Base-by-base conservation (phyloP, 441 rosid genomes). In the Gossypium gossypioides region DNA sequence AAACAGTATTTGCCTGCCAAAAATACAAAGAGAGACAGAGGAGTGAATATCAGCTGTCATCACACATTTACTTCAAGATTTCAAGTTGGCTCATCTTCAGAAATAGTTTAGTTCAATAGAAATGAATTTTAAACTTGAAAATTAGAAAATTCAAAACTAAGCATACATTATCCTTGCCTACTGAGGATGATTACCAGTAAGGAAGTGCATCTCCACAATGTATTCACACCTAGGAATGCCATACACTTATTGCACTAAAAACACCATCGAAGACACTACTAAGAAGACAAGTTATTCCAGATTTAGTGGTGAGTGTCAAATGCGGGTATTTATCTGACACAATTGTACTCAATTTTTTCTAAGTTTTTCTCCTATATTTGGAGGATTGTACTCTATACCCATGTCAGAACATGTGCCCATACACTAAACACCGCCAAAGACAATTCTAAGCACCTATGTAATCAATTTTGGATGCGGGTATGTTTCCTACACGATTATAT, bases 1-100 rank as follows among this genome's bases (percentile, higher is more conserved):
- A 90, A 2, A 90, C 81, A 56, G 97, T 92, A 75, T 86, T 92
- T 63, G 94, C 97, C 99, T 89, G 89, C 86, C 81, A 72, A 65
- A 76, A 78, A 42, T 48, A 48, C 9, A 9, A 50, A 16, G 59
- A 16, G 59, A 68, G 24, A 67, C 4, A 25, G 15, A 50, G 59
- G 37, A 19, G 48, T 51, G 10, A 46, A 68, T 55, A 32, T 3
- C 44, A 64, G 57, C 29, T 0, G 0, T 64, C 10, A 73, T 64
- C 3, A n/a, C 52, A 61, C 37, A 51, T 22, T 8, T n/a, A 58
- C 6, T 71, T 21, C 5, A 56, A 57, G 6, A 37, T 27, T 59
- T 25, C 42, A 25, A 59, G 63, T 59, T 22, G 15, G 50, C 44
- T 25, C 42, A 68, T 16, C 25, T 52, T 16, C 48, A 7, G 9